A percentile compares a stretch with the other conserved stretches of the same genome.
Evolutionary conservation across 108 stramenopile species (phyloP).

Genomic region (Asterionellopsis glacialis): DNA sequence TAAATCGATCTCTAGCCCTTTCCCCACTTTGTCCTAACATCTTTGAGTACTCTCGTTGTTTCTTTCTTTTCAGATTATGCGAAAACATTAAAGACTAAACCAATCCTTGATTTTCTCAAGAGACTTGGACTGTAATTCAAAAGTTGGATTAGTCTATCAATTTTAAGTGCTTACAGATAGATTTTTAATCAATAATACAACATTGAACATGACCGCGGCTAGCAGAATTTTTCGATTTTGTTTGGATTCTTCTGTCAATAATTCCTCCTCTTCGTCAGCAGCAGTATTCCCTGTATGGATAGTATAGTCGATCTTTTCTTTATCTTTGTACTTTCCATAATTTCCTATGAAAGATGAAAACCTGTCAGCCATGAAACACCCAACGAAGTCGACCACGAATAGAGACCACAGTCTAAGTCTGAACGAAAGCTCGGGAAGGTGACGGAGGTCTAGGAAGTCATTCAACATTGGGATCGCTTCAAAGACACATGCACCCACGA

Average conservation of each 20-base stretch:
- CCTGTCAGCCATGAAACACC: constrained; percentile 4
- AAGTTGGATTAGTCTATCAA: neutral
- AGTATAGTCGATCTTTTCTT: neutral
- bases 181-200: neutral
- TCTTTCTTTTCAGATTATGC: constrained; percentile 25
- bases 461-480: constrained; percentile 17
- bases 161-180: neutral
- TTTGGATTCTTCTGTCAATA: constrained; percentile 12
- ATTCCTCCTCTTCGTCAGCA: constrained; percentile 15
- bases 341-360: neutral
- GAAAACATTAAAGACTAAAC: constrained; percentile 25
- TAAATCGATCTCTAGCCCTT: too few species aligned
- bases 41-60: too few species aligned
- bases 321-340: neutral
- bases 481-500: constrained; percentile 10
- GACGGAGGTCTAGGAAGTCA: constrained; percentile 19
- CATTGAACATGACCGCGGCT: neutral
- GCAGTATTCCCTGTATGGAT: neutral
- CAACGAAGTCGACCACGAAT: constrained; percentile 7
- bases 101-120: constrained; percentile 38
- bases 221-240: constrained; percentile 3
- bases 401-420: constrained; percentile 9
- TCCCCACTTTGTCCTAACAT: too few species aligned
- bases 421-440: constrained; percentile 1
- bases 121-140: constrained; percentile 31